Evolutionary conservation across 1,284 basidiomycete genomes (phyloP).

Genomic region (Peniophora sp.): DNA sequence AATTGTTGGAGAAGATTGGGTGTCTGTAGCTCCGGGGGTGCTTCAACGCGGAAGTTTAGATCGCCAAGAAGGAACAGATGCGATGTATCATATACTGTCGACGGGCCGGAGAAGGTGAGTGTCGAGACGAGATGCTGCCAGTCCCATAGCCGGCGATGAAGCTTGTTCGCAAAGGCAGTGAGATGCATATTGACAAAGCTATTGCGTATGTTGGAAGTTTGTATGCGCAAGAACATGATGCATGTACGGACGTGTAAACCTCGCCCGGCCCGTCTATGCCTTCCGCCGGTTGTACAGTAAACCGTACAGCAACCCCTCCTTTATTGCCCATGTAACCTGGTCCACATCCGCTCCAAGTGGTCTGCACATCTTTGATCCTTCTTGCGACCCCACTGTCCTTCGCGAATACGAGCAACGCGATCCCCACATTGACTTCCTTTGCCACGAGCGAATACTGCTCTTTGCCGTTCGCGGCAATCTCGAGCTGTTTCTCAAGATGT

Average conservation of each 20-base stretch:
- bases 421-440: constrained; percentile 70
- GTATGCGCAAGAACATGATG: background rate
- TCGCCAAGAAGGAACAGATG: constrained; percentile 87
- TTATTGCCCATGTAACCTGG: constrained; percentile 89
- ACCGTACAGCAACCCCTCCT: constrained; percentile 84
- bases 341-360: constrained; percentile 70
- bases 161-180: constrained; percentile 73
- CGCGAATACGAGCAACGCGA: constrained; percentile 76
- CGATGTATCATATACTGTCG: constrained; percentile 73
- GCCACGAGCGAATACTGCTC: constrained; percentile 68
- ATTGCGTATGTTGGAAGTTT: constrained; percentile 10
- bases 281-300: constrained; percentile 56
- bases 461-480: constrained; percentile 56
- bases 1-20: constrained; percentile 23
- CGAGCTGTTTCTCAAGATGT: constrained; percentile 65
- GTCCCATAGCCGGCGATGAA: constrained; percentile 70
- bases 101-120: constrained; percentile 68
- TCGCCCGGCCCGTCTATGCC: constrained; percentile 48
- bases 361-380: constrained; percentile 58
- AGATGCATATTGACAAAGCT: constrained; percentile 94
- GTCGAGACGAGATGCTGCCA: constrained; percentile 78
- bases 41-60: constrained; percentile 78
- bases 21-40: constrained; percentile 45
- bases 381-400: constrained; percentile 60
- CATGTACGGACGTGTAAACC: constrained; percentile 70